A percentile compares a stretch with the other conserved stretches of the same genome.
These are phyloP conservation scores for Solanum appendiculatum DNA, from an alignment of 257 asterid genomes.

Conservation along the genomic window DNA sequence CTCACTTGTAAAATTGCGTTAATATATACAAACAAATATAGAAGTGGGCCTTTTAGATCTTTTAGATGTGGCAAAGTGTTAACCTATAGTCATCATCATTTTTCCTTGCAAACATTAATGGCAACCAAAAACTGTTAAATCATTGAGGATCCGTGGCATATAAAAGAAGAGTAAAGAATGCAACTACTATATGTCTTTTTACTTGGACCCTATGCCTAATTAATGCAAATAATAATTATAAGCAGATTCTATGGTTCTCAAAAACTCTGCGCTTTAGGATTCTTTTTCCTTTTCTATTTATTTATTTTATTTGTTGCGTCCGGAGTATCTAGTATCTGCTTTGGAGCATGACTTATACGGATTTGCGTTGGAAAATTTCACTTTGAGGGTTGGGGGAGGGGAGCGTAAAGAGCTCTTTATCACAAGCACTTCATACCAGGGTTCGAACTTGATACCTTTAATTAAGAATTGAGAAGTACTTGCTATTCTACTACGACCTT, in stretches of 20 bases:
- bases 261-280: neutral
- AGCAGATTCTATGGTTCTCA: neutral
- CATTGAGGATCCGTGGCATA: neutral
- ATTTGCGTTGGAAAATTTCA: neutral
- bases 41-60: neutral
- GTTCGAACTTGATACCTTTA: no score
- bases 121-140: neutral
- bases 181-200: neutral
- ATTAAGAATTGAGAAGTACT: no score
- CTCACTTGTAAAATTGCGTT: no score
- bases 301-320: no score
- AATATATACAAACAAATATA: neutral
- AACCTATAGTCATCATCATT: neutral
- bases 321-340: neutral
- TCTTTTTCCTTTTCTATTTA: neutral
- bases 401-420: no score
- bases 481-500: no score
- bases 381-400: no score
- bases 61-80: neutral
- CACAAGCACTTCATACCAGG: no score
- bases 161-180: neutral
- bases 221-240: neutral
- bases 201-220: neutral
- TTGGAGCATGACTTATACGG: neutral
- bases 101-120: neutral